These are phyloP conservation scores for Populus simonii DNA, from an alignment of 345 rosid species.

Conservation along the genomic window DNA sequence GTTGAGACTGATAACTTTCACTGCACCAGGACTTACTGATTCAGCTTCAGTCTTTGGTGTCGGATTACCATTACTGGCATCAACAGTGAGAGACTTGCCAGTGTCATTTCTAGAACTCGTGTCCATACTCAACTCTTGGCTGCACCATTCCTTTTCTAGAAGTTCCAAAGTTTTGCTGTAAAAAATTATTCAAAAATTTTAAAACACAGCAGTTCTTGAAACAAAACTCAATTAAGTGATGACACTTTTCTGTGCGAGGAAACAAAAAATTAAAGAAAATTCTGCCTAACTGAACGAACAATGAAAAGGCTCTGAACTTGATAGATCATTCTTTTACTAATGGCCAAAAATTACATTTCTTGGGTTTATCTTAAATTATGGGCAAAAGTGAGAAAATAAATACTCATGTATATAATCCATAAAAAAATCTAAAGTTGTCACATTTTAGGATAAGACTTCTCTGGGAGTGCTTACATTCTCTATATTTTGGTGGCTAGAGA, in stretches of 20 bases:
- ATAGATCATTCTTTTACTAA: too few relatives aligned
- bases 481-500: too few relatives aligned
- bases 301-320: not conserved
- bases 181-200: not conserved
- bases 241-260: not conserved
- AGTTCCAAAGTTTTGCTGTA: not conserved
- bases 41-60: slow-evolving; percentile 41
- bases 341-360: too few relatives aligned
- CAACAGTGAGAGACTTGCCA: slow-evolving; percentile 21
- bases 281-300: not conserved
- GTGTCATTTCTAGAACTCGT: slow-evolving; percentile 48
- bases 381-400: too few relatives aligned
- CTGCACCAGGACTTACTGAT: slow-evolving; percentile 38
- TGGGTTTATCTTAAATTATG: too few relatives aligned
- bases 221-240: not conserved
- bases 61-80: not conserved
- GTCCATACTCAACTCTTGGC: not conserved
- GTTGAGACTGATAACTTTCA: slow-evolving; percentile 23
- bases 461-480: too few relatives aligned
- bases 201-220: not conserved
- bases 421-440: too few relatives aligned
- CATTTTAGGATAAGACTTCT: too few relatives aligned
- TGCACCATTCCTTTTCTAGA: not conserved
- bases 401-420: too few relatives aligned
- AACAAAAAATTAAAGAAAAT: too few relatives aligned